Evolutionary conservation across 2,329 filamentous ascomycete species (phyloP).

Genomic region (Coniochaeta sp.): DNA sequence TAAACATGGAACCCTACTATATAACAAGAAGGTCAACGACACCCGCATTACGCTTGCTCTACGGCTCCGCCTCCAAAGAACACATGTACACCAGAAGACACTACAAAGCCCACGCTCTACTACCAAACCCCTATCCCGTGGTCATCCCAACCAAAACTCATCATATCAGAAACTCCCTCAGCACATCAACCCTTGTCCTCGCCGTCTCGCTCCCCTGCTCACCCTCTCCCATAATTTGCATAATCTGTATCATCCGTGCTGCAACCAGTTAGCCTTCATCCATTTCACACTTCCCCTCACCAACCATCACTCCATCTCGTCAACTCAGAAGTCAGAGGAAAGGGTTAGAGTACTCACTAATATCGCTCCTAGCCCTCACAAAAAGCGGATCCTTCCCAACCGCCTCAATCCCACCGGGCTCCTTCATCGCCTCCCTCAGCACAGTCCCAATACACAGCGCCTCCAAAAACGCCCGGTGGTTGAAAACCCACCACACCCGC

Average conservation of each 20-base stretch:
- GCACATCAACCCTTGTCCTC: conserved; percentile 49
- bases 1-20: neutral
- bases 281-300: conserved; percentile 2
- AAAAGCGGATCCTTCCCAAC: conserved; percentile 49
- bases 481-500: conserved; percentile 79
- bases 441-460: conserved; percentile 61
- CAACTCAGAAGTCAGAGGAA: neutral
- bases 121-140: no score
- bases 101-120: no score
- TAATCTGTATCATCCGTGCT: conserved; percentile 59
- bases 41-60: neutral
- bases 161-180: conserved; percentile 42
- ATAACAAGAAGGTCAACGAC: neutral
- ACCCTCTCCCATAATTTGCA: conserved; percentile 50
- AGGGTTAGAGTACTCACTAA: conserved; percentile 40
- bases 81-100: neutral
- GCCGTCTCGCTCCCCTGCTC: conserved; percentile 52
- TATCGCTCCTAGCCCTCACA: conserved; percentile 52
- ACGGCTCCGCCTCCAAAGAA: neutral
- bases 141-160: no score
- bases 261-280: no score
- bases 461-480: conserved; percentile 74
- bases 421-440: conserved; percentile 42
- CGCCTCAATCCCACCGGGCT: conserved; percentile 37
- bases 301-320: neutral